A percentile compares a stretch with the other conserved stretches of the same genome.
Conservation (phyloP, 208 protist genomes). For the Trypanosoma platydactyli region DNA sequence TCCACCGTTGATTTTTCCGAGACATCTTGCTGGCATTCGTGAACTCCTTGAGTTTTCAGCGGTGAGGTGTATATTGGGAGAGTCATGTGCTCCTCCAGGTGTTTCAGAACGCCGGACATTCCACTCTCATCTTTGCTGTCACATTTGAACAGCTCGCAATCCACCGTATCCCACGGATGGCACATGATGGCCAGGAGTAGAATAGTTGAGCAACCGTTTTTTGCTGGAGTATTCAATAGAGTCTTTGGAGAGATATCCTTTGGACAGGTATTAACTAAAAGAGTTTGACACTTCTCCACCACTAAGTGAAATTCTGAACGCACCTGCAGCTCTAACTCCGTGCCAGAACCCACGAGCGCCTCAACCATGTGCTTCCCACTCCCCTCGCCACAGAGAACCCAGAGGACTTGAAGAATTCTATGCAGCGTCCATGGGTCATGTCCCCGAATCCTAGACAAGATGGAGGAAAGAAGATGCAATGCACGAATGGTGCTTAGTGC, state of each 20-base stretch:
- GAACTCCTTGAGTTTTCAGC: slow-evolving; percentile 46
- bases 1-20: slow-evolving; percentile 24
- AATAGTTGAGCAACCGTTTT: slow-evolving; percentile 51
- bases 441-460: slow-evolving; percentile 26
- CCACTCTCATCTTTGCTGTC: slow-evolving; percentile 38
- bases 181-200: slow-evolving; percentile 74
- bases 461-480: slow-evolving; percentile 41
- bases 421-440: slow-evolving; percentile 18
- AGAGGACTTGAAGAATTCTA: slow-evolving; percentile 53
- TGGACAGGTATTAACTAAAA: slow-evolving; percentile 32
- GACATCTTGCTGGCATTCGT: slow-evolving; percentile 33
- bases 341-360: slow-evolving; percentile 62
- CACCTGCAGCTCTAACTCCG: slow-evolving; percentile 63
- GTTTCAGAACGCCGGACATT: slow-evolving; percentile 36
- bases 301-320: slow-evolving; percentile 70
- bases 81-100: slow-evolving; percentile 62
- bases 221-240: slow-evolving; percentile 44
- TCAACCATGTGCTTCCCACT: slow-evolving; percentile 65
- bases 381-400: slow-evolving; percentile 43
- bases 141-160: slow-evolving; percentile 69
- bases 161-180: slow-evolving; percentile 77
- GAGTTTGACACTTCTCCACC: slow-evolving; percentile 35
- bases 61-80: slow-evolving; percentile 47
- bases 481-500: slow-evolving; percentile 65
- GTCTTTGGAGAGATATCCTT: slow-evolving; percentile 36